Evolutionary conservation across 2,329 filamentous ascomycete genomes (phyloP).

Genomic region (Amauroascus verrucosus): DNA sequence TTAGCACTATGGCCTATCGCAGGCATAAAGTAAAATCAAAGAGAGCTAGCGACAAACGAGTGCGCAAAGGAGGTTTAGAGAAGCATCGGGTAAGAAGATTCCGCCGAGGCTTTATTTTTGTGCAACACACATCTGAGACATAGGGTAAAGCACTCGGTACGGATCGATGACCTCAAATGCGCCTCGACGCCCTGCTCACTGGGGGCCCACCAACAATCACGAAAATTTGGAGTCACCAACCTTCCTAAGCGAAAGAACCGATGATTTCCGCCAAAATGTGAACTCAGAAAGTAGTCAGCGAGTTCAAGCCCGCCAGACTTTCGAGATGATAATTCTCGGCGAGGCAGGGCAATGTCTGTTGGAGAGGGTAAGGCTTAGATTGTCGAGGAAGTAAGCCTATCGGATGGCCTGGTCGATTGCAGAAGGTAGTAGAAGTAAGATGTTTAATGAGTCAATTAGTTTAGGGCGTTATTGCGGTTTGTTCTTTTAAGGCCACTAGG

Average conservation of each 20-base stretch:
- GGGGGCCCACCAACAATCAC: neutral
- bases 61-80: too few relatives aligned
- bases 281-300: neutral
- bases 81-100: too few relatives aligned
- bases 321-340: neutral
- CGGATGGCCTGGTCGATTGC: neutral
- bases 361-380: neutral
- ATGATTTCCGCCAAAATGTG: neutral
- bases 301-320: neutral
- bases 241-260: neutral
- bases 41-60: too few relatives aligned
- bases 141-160: neutral
- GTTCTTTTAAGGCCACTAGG: constrained; percentile 3
- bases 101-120: neutral
- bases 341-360: neutral
- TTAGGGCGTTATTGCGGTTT: neutral
- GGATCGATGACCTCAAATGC: neutral
- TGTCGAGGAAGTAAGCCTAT: neutral
- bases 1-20: too few relatives aligned
- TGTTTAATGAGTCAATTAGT: neutral
- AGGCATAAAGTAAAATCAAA: too few relatives aligned
- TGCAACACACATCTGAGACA: neutral
- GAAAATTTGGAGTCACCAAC: neutral
- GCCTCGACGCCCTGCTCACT: neutral
- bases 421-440: neutral